Conservation (phyloP, 805 yeast genomes). For the Saccharomyces kudriavzevii region DNA sequence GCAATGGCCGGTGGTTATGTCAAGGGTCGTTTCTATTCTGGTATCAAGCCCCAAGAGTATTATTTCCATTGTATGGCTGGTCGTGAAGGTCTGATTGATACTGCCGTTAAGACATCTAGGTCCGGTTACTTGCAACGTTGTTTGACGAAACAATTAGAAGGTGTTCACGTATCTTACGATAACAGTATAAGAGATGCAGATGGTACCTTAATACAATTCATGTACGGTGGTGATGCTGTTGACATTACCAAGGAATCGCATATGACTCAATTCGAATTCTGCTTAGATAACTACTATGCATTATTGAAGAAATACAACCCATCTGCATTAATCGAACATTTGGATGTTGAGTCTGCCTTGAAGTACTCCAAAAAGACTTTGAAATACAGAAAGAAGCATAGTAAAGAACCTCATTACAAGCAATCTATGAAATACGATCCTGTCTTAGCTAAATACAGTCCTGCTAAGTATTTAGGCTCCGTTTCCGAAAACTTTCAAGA, state of each 20-base stretch:
- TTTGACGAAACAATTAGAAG: constrained; percentile 94
- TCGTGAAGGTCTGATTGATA: constrained; percentile 98
- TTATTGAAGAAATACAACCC: constrained; percentile 82
- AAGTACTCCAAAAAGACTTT: constrained; percentile 73
- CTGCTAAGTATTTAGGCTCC: constrained; percentile 84
- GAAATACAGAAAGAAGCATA: constrained; percentile 62
- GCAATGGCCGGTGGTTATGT: constrained; percentile 98
- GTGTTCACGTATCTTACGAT: constrained; percentile 90
- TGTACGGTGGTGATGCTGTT: constrained; percentile 95
- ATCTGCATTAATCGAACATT: constrained; percentile 54
- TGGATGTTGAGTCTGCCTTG: constrained; percentile 79
- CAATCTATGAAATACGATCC: constrained; percentile 75
- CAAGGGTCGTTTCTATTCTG: constrained; percentile 94
- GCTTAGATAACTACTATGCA: constrained; percentile 83
- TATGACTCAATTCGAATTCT: constrained; percentile 87
- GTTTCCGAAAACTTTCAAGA: constrained; percentile 85
- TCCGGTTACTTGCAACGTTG: constrained; percentile 98
- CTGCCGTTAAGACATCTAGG: constrained; percentile 97
- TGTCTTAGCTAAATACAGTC: constrained; percentile 74
- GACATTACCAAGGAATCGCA: constrained; percentile 94
- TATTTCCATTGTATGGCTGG: constrained; percentile 99
- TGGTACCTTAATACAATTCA: constrained; percentile 86
- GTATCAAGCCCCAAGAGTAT: constrained; percentile 96
- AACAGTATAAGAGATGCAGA: constrained; percentile 93
- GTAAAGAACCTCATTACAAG: constrained; percentile 51